Conservation (phyloP, 2,329 filamentous ascomycete species). For the Nannizziopsis arthrosporioides region DNA sequence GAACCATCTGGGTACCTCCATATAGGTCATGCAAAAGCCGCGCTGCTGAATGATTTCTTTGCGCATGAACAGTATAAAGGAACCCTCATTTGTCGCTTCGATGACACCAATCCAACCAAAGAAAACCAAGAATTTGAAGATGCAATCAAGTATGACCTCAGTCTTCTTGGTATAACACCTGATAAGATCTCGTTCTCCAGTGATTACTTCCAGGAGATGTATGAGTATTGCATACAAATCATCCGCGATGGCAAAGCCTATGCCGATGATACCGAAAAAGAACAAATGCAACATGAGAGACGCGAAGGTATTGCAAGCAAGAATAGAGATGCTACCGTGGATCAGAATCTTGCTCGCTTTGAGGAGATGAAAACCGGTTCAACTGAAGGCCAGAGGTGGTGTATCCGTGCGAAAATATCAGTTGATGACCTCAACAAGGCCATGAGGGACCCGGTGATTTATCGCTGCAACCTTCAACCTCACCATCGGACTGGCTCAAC, state of each 20-base stretch:
- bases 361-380: conserved; percentile 86
- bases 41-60: conserved; percentile 90
- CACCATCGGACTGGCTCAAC: conserved; percentile 53
- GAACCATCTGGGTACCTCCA: conserved; percentile 30
- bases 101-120: conserved; percentile 94
- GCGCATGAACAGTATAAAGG: conserved; percentile 88
- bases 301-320: conserved; percentile 73
- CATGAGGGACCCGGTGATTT: conserved; percentile 92
- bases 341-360: conserved; percentile 77
- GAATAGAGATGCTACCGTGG: conserved; percentile 63
- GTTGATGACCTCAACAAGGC: conserved; percentile 89
- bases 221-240: conserved; percentile 70
- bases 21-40: conserved; percentile 79
- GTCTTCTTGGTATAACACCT: conserved; percentile 81
- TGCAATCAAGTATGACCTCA: conserved; percentile 81
- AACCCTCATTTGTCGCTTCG: conserved; percentile 80
- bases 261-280: conserved; percentile 84
- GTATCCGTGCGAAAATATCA: conserved; percentile 89
- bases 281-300: conserved; percentile 75
- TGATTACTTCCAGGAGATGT: conserved; percentile 89
- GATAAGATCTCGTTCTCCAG: conserved; percentile 81
- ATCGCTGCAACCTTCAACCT: conserved; percentile 67
- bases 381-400: conserved; percentile 69
- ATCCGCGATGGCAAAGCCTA: conserved; percentile 84
- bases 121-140: conserved; percentile 96